phyloP scores from a whole-genome alignment of 73 alveolate species.

The Paramecium sexaurelia region DNA sequence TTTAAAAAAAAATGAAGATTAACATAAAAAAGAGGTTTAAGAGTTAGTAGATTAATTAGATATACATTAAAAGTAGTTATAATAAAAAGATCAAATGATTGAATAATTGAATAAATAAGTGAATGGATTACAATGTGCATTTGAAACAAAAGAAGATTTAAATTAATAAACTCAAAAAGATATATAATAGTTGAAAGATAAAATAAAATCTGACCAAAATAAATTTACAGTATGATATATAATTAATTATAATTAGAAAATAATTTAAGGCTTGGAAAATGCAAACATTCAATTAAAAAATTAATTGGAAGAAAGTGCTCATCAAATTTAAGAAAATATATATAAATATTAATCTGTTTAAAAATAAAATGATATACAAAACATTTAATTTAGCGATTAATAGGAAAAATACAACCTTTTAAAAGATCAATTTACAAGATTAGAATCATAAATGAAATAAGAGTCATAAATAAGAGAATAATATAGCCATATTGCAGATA shows the following conservation, averaged over 20 bases:
- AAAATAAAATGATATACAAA: neutral
- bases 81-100: neutral
- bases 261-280: conserved; percentile 12
- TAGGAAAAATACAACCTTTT: neutral
- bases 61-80: neutral
- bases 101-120: neutral
- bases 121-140: conserved; percentile 1
- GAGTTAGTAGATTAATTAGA: neutral
- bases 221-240: neutral
- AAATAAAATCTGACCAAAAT: conserved; percentile 1
- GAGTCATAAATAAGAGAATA: conserved; percentile 36
- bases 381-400: neutral
- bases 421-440: conserved; percentile 4
- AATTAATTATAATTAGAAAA: neutral
- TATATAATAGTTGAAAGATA: neutral
- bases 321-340: neutral
- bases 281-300: neutral
- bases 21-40: neutral
- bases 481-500: conserved; percentile 26
- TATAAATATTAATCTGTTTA: neutral
- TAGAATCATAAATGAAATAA: neutral
- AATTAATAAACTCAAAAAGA: neutral
- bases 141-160: neutral
- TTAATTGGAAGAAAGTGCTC: neutral
- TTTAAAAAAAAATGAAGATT: neutral